Evolutionary conservation across 2,329 filamentous ascomycete species (phyloP).

Genomic region (Neurospora crassa): DNA sequence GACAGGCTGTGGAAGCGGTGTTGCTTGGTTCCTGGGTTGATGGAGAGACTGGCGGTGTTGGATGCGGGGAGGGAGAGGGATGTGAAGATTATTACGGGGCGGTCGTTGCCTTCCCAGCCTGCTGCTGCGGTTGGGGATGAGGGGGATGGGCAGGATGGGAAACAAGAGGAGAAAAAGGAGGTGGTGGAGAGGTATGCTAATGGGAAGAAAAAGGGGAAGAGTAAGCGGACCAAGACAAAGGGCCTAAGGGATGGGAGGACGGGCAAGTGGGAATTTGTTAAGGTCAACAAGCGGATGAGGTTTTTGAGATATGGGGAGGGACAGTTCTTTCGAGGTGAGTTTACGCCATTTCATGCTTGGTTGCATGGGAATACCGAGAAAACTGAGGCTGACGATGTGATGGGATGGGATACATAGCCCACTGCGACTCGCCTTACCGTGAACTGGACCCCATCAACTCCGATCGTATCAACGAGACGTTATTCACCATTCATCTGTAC

Average conservation of each 20-base stretch:
- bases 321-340: slow-evolving; percentile 57
- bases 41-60: slow-evolving; percentile 28
- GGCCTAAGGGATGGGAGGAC: slow-evolving; percentile 11
- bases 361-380: neutral
- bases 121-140: slow-evolving; percentile 25
- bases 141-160: slow-evolving; percentile 19
- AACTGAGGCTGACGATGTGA: neutral
- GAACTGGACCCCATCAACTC: slow-evolving; percentile 27
- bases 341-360: neutral
- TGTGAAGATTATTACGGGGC: slow-evolving; percentile 13
- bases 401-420: slow-evolving; percentile 34
- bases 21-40: slow-evolving; percentile 29
- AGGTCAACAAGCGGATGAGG: slow-evolving; percentile 64
- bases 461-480: slow-evolving; percentile 35
- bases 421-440: slow-evolving; percentile 57
- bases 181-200: neutral
- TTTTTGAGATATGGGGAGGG: slow-evolving; percentile 65
- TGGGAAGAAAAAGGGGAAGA: neutral
- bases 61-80: slow-evolving; percentile 8
- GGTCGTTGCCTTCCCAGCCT: neutral
- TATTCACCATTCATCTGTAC: slow-evolving; percentile 48
- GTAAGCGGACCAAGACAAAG: neutral
- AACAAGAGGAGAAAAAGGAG: slow-evolving; percentile 6
- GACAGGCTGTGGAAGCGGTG: slow-evolving; percentile 55
- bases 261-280: slow-evolving; percentile 31